Percentiles rank a stretch among this genome's conserved stretches.
Conservation (phyloP, 2,329 filamentous ascomycete genomes). For the Alternaria alternata region DNA sequence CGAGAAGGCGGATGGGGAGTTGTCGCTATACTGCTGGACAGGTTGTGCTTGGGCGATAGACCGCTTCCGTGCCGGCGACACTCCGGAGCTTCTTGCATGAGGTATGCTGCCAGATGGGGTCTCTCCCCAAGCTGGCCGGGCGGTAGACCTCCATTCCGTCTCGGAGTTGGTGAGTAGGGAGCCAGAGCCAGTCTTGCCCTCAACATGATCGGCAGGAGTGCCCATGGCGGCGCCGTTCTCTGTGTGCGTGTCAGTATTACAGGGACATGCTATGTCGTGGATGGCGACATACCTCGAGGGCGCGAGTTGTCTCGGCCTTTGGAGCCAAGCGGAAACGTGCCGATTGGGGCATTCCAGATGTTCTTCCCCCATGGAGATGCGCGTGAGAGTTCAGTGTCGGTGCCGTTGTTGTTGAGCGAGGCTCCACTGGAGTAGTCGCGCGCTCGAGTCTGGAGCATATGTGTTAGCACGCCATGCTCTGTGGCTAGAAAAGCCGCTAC, state of each 20-base stretch:
- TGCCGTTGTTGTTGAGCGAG: conserved; percentile 35
- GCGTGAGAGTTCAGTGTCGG: conserved; percentile 40
- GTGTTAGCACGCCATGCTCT: conserved; percentile 9
- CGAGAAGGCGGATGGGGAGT: conserved; percentile 37
- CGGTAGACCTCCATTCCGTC: conserved; percentile 66
- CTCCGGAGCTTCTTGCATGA: conserved; percentile 48
- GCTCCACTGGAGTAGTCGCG: conserved; percentile 41
- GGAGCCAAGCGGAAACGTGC: conserved; percentile 37
- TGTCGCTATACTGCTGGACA: conserved; percentile 43
- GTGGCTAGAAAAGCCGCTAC: conserved; percentile 18
- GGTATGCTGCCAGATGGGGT: conserved; percentile 35
- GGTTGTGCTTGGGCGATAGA: conserved; percentile 48
- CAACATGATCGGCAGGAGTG: conserved; percentile 47
- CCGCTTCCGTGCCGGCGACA: conserved; percentile 49
- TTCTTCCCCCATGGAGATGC: conserved; percentile 43
- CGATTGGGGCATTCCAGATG: conserved; percentile 46
- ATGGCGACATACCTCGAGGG: conserved; percentile 37
- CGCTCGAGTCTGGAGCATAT: conserved; percentile 33
- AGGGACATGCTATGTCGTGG: background rate
- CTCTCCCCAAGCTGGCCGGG: conserved; percentile 68
- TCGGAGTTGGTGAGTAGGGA: conserved; percentile 75
- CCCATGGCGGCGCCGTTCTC: conserved; percentile 41
- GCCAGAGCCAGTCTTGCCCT: conserved; percentile 71
- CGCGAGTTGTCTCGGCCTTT: conserved; percentile 43
- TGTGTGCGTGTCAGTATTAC: conserved; percentile 30